Base-by-base conservation (phyloP, 2,329 filamentous ascomycete genomes). In the Hypoxylon sp. region DNA sequence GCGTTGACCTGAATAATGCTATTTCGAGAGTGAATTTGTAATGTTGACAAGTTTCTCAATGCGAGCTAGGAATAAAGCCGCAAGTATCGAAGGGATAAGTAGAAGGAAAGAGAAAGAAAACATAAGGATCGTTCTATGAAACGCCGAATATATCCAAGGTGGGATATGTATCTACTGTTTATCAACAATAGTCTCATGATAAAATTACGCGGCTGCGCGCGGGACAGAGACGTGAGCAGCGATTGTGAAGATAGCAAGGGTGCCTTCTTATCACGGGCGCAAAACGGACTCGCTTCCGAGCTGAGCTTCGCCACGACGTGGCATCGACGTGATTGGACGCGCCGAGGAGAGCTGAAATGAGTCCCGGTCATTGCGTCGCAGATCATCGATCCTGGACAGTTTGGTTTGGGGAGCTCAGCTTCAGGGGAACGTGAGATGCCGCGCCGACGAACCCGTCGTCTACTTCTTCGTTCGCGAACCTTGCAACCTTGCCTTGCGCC, bases 261-360 rank as follows among this genome's bases (percentile, higher is more conserved):
- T 23, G 26, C 29, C 57, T 41, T 41, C 31, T 13, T n/a, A 24
- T 42, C 15, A n/a, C 23, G 2, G 8, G n/a, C n/a, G 20, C 17
- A 23, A 15, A 31, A 21, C 41, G n/a, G 24, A 46, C 40, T 42
- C 21, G 43, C 23, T n/a, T 26, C 26, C 31, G 31, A 35, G 3
- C 2, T 35, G 15, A 4, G 49, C 55, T 52, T 52, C 42, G 56
- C 51, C 57, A 52, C 52, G 43, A 60, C 37, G n/a, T 18, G 23
- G 31, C 2, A 13, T 29, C 18, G 29, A 49, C 40, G 18, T 58
- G 59, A 62, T 62, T 55, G 47, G 55, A 27, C 48, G 21, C 26
- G 33, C 13, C 23, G 24, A 15, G 3, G 26, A 17, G 17, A 55
- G 55, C 55, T 62, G 55, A 61, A 50, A 50, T 62, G 47, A 61